Conservation (phyloP, 768 basidiomycete genomes). For the Leccinum broughii region DNA sequence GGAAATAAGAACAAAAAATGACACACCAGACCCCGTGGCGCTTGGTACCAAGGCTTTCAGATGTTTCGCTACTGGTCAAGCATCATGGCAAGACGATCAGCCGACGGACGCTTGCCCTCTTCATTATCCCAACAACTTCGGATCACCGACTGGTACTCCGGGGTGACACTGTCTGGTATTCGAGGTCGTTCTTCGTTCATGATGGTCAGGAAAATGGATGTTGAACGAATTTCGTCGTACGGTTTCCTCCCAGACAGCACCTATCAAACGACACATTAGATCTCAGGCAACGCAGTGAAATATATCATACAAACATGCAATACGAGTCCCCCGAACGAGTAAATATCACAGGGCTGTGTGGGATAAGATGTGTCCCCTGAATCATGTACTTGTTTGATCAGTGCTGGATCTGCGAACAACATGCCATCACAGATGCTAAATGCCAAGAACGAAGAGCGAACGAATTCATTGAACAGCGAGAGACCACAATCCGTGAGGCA, state of each 20-base stretch:
- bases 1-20: background rate
- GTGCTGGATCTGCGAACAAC: slow-evolving; percentile 48
- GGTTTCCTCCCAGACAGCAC: slow-evolving; percentile 24
- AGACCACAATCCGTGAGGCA: slow-evolving; percentile 53
- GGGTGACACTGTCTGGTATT: slow-evolving; percentile 11
- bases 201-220: background rate
- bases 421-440: slow-evolving; percentile 40
- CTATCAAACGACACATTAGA: slow-evolving; percentile 17
- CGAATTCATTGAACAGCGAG: slow-evolving; percentile 26
- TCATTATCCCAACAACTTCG: slow-evolving; percentile 19
- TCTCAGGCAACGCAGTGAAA: background rate
- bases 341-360: slow-evolving; percentile 25
- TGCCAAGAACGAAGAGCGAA: slow-evolving; percentile 31
- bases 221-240: slow-evolving; percentile 7
- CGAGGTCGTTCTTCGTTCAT: slow-evolving; percentile 13
- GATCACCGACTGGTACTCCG: slow-evolving; percentile 12
- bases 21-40: background rate
- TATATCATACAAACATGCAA: slow-evolving; percentile 23
- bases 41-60: background rate
- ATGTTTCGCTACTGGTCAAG: slow-evolving; percentile 2
- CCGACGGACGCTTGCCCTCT: slow-evolving; percentile 21
- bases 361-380: slow-evolving; percentile 12
- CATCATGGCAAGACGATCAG: slow-evolving; percentile 7
- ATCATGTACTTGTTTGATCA: slow-evolving; percentile 6
- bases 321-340: slow-evolving; percentile 39